phyloP scores from a whole-genome alignment of 2,329 filamentous ascomycete genomes.

The Talaromyces rugulosus region DNA sequence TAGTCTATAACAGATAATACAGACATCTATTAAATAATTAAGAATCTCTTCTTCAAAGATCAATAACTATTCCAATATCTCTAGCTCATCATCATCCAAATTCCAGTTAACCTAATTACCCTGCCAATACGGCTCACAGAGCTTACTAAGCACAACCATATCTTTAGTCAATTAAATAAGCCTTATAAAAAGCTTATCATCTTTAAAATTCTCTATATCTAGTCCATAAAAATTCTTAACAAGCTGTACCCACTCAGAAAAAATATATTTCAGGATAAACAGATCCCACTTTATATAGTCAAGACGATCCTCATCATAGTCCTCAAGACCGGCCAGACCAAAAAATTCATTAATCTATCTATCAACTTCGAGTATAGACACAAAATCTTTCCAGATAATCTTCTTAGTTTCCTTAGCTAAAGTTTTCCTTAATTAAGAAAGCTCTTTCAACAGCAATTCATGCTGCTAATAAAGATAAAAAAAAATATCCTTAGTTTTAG shows the following conservation, averaged over 20 bases:
- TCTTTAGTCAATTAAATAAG: conserved; percentile 25
- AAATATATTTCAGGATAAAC: conserved; percentile 20
- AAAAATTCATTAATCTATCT: conserved; percentile 24
- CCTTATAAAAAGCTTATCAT: conserved; percentile 22
- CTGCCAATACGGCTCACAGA: conserved; percentile 21
- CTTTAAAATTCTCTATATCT: conserved; percentile 19
- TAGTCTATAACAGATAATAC: conserved; percentile 24
- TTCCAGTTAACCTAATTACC: conserved; percentile 23
- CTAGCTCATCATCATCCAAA: conserved; percentile 11
- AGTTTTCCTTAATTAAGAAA: conserved; percentile 5
- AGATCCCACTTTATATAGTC: conserved; percentile 72
- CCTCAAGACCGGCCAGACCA: conserved; percentile 48
- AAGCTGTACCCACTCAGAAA: conserved; percentile 20
- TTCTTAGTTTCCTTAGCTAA: conserved; percentile 18
- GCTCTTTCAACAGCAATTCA: conserved; percentile 2
- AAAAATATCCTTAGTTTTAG: conserved; percentile 5
- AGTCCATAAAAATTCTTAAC: conserved; percentile 24
- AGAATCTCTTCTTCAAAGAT: conserved; percentile 13
- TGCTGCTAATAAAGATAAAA: conserved; percentile 8
- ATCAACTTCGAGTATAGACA: conserved; percentile 22
- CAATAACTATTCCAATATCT: conserved; percentile 15
- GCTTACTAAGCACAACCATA: conserved; percentile 20
- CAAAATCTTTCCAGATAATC: conserved; percentile 23
- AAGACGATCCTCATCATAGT: conserved; percentile 67
- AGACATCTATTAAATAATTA: conserved; percentile 20